Evolutionary conservation across 1,284 basidiomycete species (phyloP), one percentile per base, ranked within the genome.

Genomic region (Takashimella tepidaria): DNA sequence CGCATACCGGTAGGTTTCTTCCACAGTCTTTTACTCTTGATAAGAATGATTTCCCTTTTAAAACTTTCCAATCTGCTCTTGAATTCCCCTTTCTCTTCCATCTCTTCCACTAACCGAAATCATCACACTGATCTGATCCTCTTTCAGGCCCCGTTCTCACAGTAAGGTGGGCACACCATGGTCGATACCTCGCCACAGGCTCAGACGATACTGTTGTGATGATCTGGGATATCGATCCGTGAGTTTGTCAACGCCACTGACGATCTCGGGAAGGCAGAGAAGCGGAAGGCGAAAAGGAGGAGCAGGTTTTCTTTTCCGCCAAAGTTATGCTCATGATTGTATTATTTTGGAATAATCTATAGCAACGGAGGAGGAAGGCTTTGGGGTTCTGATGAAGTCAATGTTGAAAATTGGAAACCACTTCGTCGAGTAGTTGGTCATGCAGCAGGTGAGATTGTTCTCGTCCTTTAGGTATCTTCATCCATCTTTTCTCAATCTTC

Each of bases 141-240:
- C n/a, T 31, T 19, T 6, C 57, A 81, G 80, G 95, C 0, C 89
- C 92, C 0, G 95, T 99, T 2, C 79, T 98, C 22, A 86, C 87
- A 16, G 88, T 98, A n/a, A 78, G 95, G 53, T 99, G 95, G 95
- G 91, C 92, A 11, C 86, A 95, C 72, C 90, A 88, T 13, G 96
- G 95, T 5, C 78, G 87, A 49, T 98, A 89, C 84, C 80, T 99
- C 8, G 96, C 96, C 1, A 95, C 90, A 66, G 95, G 96, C 16
- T 93, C 92, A 54, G 95, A 98, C 74, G 95, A 99, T 72, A 85
- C 86, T 61, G 88, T 96, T 61, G 84, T 95, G 22, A 89, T 98
- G 84, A 85, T 99, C 50, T 99, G 95, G 95, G 91, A 95, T 68
- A 81, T 95, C 42, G 93, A 98, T 73, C 89, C 88, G 89, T 93